These are phyloP conservation scores for Russula abietina DNA, from an alignment of 768 basidiomycete species.

Conservation along the genomic window DNA sequence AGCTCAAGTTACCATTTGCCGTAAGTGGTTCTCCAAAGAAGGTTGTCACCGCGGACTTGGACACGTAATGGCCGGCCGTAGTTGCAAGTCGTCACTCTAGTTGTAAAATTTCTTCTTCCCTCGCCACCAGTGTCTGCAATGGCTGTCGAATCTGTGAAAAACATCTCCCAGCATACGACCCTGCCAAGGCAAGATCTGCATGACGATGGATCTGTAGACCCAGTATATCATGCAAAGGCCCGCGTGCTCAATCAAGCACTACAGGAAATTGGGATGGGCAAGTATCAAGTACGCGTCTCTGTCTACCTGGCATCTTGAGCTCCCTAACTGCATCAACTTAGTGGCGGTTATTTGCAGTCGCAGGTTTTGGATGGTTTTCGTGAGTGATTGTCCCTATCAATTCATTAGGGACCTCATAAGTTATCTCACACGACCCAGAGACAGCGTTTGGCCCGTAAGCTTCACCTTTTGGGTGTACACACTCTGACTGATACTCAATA, in stretches of 20 bases:
- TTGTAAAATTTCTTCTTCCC: too few species aligned
- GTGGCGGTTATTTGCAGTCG: constrained; percentile 59
- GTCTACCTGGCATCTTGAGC: neutral
- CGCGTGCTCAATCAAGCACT: constrained; percentile 52
- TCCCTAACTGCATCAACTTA: constrained; percentile 26
- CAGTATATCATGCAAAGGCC: constrained; percentile 54
- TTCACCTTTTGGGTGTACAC: neutral
- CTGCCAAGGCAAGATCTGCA: constrained; percentile 13
- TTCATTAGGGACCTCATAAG: neutral
- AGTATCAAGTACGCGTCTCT: constrained; percentile 45
- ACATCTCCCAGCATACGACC: too few species aligned
- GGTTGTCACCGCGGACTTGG: neutral
- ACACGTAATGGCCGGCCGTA: too few species aligned
- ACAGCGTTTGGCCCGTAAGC: constrained; percentile 68
- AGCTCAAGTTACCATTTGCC: too few species aligned
- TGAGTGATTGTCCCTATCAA: constrained; percentile 33
- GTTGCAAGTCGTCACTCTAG: too few species aligned
- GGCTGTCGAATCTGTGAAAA: neutral
- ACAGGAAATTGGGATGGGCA: constrained; percentile 68
- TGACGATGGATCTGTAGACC: constrained; percentile 38
- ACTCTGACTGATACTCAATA: neutral
- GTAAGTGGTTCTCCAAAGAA: neutral
- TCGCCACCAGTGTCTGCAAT: too few species aligned
- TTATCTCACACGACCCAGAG: constrained; percentile 34
- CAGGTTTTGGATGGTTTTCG: constrained; percentile 75